phyloP scores from a whole-genome alignment of 805 yeast species.

The Komagataella populi region DNA sequence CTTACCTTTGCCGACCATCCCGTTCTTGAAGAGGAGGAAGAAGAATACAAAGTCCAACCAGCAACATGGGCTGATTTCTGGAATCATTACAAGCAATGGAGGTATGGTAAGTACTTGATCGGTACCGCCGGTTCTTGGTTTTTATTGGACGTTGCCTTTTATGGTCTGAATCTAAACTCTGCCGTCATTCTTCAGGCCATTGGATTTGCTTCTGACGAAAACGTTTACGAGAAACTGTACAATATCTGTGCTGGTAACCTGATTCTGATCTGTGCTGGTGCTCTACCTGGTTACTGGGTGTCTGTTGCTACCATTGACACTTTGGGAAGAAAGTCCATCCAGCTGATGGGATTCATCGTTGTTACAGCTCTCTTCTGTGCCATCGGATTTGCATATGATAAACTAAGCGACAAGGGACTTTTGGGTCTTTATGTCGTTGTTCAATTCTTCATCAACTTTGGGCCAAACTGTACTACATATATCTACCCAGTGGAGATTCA shows the following conservation, averaged over 20 bases:
- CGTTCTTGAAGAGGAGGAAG: conserved; percentile 30
- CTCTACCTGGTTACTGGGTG: conserved; percentile 89
- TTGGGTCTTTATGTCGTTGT: conserved; percentile 67
- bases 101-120: conserved; percentile 64
- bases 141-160: conserved; percentile 79
- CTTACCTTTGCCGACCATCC: conserved; percentile 3
- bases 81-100: conserved; percentile 74
- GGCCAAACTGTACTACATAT: conserved; percentile 89
- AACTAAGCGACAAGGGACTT: conserved; percentile 48
- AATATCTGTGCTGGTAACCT: conserved; percentile 84
- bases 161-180: conserved; percentile 78
- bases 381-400: conserved; percentile 77
- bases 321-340: conserved; percentile 78
- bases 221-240: conserved; percentile 59
- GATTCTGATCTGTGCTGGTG: conserved; percentile 88
- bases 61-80: conserved; percentile 69
- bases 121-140: conserved; percentile 94
- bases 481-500: conserved; percentile 83
- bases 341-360: conserved; percentile 59
- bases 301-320: conserved; percentile 69
- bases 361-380: conserved; percentile 63
- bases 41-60: conserved; percentile 20
- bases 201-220: conserved; percentile 64
- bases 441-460: conserved; percentile 85
- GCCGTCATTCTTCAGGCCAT: conserved; percentile 69